Base-by-base conservation (phyloP, 768 basidiomycete species). In the Mycena amicta region DNA sequence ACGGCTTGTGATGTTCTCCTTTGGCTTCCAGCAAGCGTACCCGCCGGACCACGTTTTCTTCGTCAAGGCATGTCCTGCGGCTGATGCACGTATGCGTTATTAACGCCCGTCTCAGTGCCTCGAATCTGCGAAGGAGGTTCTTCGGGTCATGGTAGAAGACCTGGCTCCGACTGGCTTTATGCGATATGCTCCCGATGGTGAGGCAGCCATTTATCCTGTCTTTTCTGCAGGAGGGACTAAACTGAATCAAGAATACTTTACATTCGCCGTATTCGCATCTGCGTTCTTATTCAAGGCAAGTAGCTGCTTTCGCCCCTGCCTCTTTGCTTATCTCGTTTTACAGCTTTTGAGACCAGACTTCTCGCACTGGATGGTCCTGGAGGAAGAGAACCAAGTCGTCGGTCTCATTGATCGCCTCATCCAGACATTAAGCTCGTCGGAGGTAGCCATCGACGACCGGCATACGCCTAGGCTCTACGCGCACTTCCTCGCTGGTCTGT, bases 1-100 rank as follows among this genome's bases (percentile, higher is more conserved):
- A 31, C 80, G 91, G 15, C 83, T 93, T 15, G 90, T 93, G 50
- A 90, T 92, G 89, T 90, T 83, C 67, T 92, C 91, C 0, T 92
- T 93, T 65, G 90, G 89, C 5, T 92, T 92, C 73, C 90, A 93
- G 62, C 87, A 92, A 64, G 90, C 90, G 1, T 90, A 84, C 70
- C 82, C 86, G 63, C 82, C 79, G 1, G 89, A 91, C 68, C 71
- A 83, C 16, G 66, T 90, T 20, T 88, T 89, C 70, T 84, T 92
- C 59, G 81, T 77, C 54, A 88, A 85, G 79, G 90, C 18, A 37
- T 87, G 27, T n/a, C 75, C 25, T 49, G 15, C 28, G 60, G 26
- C 11, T 43, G n/a, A 62, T 47, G 55, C 65, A 52, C 27, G 47
- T n/a, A n/a, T n/a, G n/a, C n/a, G n/a, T n/a, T n/a, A n/a, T 49